Evolutionary conservation across 1,139 yeast species (phyloP).

Genomic region (Nematodospora anomalae): DNA sequence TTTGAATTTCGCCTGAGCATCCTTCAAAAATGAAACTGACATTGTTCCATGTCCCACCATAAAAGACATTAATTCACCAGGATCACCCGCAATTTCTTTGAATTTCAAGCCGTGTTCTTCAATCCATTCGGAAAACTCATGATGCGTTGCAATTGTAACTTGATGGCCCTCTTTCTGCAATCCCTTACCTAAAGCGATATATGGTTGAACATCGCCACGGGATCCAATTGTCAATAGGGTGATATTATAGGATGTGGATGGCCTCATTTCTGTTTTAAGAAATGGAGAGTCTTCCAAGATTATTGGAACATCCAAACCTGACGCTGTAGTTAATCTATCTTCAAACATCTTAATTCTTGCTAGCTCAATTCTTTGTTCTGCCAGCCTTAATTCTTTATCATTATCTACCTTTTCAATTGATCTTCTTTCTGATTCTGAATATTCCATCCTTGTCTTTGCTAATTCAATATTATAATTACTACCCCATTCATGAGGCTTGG

Average conservation of each 20-base stretch:
- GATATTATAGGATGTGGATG: constrained; percentile 55
- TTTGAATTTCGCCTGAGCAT: constrained; percentile 75
- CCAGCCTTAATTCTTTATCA: constrained; percentile 13
- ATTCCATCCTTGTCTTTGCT: constrained; percentile 18
- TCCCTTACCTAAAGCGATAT: constrained; percentile 84
- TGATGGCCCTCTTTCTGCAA: constrained; percentile 75
- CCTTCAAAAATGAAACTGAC: constrained; percentile 78
- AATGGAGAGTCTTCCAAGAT: constrained; percentile 65
- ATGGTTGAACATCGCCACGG: constrained; percentile 95
- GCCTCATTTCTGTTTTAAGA: constrained; percentile 51
- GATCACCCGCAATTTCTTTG: constrained; percentile 84
- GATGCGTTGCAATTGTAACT: constrained; percentile 83
- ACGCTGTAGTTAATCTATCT: constrained; percentile 55
- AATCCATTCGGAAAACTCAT: constrained; percentile 78
- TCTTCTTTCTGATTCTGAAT: constrained; percentile 13
- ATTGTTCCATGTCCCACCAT: constrained; percentile 91
- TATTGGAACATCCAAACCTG: constrained; percentile 66
- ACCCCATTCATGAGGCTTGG: constrained; percentile 33
- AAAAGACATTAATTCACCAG: constrained; percentile 85
- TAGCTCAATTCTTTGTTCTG: constrained; percentile 31
- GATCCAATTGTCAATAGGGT: constrained; percentile 88
- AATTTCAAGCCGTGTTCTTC: constrained; percentile 64
- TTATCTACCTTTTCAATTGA: constrained; percentile 4
- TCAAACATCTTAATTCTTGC: constrained; percentile 66
- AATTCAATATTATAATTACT: constrained; percentile 21